Conservation (phyloP, 305 asterid species). For the Fraxinus nigra region DNA sequence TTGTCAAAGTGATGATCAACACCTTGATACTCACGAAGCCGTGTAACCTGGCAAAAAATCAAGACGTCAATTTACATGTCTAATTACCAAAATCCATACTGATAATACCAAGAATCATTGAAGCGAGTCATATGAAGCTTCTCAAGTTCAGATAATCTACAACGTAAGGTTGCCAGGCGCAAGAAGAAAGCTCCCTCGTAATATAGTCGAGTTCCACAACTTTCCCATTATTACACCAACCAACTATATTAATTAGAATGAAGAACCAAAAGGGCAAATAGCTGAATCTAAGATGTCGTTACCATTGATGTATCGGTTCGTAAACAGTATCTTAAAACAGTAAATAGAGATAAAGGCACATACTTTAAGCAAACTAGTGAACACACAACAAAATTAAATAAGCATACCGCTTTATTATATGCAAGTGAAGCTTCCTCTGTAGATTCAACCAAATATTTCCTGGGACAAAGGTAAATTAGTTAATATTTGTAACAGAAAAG, state of each 20-base stretch:
- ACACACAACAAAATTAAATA: slow-evolving; percentile 19
- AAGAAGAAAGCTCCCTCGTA: background rate
- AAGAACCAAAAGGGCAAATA: background rate
- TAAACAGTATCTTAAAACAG: background rate
- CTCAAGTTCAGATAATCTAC: background rate
- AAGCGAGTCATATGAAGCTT: slow-evolving; percentile 9
- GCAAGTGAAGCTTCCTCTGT: slow-evolving; percentile 96
- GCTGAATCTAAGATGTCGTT: background rate
- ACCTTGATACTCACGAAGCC: slow-evolving; percentile 93
- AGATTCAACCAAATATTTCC: slow-evolving; percentile 87
- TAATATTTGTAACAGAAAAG: slow-evolving; percentile 10
- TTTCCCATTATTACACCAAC: background rate
- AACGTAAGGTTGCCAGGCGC: background rate
- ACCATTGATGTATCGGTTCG: background rate
- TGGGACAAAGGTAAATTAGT: slow-evolving; percentile 27
- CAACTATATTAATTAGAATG: background rate
- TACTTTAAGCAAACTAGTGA: slow-evolving; percentile 7
- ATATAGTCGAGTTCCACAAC: background rate
- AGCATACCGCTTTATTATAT: slow-evolving; percentile 84
- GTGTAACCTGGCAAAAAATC: slow-evolving; percentile 49
- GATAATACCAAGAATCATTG: background rate
- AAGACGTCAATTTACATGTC: background rate
- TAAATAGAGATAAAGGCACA: slow-evolving; percentile 5
- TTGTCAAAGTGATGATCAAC: slow-evolving; percentile 40
- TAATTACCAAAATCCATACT: slow-evolving; percentile 3